These are phyloP conservation scores for Ganoderma lingzhi DNA, from an alignment of 1,284 basidiomycete species.

Conservation along the genomic window DNA sequence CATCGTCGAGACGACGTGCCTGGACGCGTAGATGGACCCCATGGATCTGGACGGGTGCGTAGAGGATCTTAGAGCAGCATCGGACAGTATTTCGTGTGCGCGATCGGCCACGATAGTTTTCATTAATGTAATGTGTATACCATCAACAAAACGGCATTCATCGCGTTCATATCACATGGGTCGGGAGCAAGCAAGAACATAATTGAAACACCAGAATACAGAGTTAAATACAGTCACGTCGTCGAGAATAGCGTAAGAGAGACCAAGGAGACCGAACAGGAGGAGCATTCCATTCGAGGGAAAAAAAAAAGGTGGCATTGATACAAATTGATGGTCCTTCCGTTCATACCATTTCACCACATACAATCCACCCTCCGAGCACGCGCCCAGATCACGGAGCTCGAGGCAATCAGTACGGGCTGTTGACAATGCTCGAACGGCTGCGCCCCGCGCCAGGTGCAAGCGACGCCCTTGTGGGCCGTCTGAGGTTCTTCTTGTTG, in stretches of 20 bases:
- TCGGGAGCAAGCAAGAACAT: background rate
- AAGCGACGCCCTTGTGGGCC: slow-evolving; percentile 85
- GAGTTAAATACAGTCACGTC: background rate
- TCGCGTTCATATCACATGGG: slow-evolving; percentile 2
- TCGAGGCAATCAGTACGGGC: slow-evolving; percentile 59
- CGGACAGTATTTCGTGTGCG: background rate
- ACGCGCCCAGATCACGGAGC: background rate
- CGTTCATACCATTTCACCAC: background rate
- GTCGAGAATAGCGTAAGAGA: slow-evolving; percentile 5
- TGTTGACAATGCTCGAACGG: slow-evolving; percentile 73
- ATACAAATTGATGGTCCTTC: slow-evolving; percentile 20
- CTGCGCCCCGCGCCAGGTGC: slow-evolving; percentile 55
- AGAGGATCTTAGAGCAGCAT: slow-evolving; percentile 16
- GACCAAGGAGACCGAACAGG: background rate
- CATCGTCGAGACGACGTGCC: slow-evolving; percentile 91
- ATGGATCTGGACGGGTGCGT: slow-evolving; percentile 15
- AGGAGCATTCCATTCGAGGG: background rate
- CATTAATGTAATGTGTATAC: slow-evolving; percentile 14
- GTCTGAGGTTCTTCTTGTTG: slow-evolving; percentile 91
- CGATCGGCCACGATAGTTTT: slow-evolving; percentile 7
- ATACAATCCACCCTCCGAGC: background rate
- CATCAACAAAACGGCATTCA: slow-evolving; percentile 15
- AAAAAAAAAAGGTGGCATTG: slow-evolving; percentile 11
- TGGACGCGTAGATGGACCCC: slow-evolving; percentile 44
- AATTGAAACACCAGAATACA: background rate